These are phyloP conservation scores for Solanum gandarillasii DNA, from an alignment of 257 asterid genomes.

Conservation along the genomic window DNA sequence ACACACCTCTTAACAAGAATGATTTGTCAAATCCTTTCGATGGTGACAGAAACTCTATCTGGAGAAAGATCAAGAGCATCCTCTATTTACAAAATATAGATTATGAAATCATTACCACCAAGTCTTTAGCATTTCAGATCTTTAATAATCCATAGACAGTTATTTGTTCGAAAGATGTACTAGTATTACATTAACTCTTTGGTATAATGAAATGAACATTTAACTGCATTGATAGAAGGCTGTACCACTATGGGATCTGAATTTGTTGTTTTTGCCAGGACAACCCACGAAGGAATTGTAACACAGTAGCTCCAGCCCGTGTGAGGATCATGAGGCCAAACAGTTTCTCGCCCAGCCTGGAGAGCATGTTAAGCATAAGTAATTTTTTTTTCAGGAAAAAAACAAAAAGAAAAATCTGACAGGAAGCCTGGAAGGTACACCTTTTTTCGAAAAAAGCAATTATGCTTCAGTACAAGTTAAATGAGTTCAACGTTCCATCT, in stretches of 20 bases:
- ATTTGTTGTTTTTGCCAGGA: slow-evolving; percentile 84
- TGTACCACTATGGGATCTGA: slow-evolving; percentile 95
- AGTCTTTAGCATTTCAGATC: neutral
- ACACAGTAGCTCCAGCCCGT: slow-evolving; percentile 98
- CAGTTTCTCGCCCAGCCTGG: slow-evolving; percentile 80
- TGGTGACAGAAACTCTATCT: neutral
- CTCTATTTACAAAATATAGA: neutral
- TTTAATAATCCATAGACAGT: neutral
- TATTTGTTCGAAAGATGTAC: neutral
- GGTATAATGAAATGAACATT: neutral
- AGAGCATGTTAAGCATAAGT: slow-evolving; percentile 6
- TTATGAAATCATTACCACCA: neutral
- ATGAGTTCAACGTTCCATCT: neutral
- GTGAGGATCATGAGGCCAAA: slow-evolving; percentile 95
- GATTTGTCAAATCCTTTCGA: neutral
- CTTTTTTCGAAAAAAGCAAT: neutral
- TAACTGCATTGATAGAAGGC: slow-evolving; percentile 7
- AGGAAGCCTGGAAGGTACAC: neutral
- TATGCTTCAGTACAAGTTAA: neutral
- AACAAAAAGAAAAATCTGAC: neutral
- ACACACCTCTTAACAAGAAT: neutral
- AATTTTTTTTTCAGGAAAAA: neutral
- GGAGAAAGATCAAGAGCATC: neutral
- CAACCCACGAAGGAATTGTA: slow-evolving; percentile 89
- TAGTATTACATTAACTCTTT: neutral